Evolutionary conservation across 257 asterid species (phyloP).

Genomic region (Nicotiana knightiana): DNA sequence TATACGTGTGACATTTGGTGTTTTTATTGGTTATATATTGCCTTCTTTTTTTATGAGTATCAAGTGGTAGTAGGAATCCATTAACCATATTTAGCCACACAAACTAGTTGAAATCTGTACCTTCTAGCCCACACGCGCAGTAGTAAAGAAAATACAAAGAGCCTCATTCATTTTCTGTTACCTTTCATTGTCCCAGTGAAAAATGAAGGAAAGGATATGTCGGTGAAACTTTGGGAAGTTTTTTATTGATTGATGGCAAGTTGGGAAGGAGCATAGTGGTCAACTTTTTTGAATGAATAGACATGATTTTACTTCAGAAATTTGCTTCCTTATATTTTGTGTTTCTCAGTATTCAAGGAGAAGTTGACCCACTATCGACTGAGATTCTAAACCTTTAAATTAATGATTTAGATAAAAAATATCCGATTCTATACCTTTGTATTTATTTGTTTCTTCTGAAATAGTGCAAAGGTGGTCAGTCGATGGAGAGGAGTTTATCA

Average conservation of each 20-base stretch:
- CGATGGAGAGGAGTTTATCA: slow-evolving; percentile 38
- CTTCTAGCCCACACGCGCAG: neutral
- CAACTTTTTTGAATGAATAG: no score
- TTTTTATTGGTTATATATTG: neutral
- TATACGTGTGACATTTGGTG: slow-evolving; percentile 1
- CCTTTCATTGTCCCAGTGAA: neutral
- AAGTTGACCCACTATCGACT: no score
- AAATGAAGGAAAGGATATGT: no score
- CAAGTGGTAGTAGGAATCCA: neutral
- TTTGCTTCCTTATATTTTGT: no score
- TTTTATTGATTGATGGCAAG: no score
- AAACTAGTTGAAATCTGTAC: neutral
- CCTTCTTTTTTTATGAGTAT: neutral
- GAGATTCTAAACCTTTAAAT: no score
- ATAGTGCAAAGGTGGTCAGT: slow-evolving; percentile 52
- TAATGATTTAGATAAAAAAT: no score
- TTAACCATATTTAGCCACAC: neutral
- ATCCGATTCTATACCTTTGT: neutral
- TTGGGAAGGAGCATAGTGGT: no score
- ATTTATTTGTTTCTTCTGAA: slow-evolving; percentile 16
- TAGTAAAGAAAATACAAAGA: neutral
- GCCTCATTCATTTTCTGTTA: neutral
- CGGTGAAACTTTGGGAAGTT: no score
- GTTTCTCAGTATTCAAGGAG: no score
- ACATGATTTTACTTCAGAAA: no score